A percentile compares a stretch with the other conserved stretches of the same genome.
Conservation (phyloP, 2,329 filamentous ascomycete species). For the Cladosporium cucumerinum region DNA sequence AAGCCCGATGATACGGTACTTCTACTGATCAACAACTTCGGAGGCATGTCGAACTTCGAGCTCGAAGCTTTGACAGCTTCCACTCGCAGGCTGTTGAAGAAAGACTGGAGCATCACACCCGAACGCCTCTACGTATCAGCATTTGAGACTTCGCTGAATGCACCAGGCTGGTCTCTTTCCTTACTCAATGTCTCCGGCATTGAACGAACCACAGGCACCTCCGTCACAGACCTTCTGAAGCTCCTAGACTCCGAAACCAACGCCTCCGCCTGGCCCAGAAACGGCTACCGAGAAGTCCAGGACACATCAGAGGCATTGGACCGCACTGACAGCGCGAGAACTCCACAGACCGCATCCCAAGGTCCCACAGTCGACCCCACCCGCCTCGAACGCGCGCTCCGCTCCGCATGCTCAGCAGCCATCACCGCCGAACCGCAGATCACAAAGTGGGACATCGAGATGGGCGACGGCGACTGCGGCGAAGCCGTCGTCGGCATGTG, state of each 20-base stretch:
- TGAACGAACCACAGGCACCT: constrained; percentile 40
- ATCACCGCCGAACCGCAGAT: constrained; percentile 60
- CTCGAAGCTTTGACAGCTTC: constrained; percentile 47
- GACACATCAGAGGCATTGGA: constrained; percentile 7
- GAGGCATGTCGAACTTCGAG: constrained; percentile 48
- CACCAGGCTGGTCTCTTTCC: constrained; percentile 55
- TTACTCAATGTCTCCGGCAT: constrained; percentile 51
- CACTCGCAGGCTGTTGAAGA: constrained; percentile 39
- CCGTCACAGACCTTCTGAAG: constrained; percentile 42
- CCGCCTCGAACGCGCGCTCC: constrained; percentile 39
- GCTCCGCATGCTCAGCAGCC: constrained; percentile 45
- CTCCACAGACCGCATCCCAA: constrained; percentile 38
- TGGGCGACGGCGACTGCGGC: constrained; percentile 66
- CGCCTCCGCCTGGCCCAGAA: constrained; percentile 52
- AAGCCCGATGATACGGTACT: constrained; percentile 44
- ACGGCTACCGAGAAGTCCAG: constrained; percentile 37
- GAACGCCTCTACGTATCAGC: constrained; percentile 46
- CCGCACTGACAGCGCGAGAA: constrained; percentile 20
- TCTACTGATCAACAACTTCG: constrained; percentile 50
- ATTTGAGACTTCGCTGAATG: constrained; percentile 55
- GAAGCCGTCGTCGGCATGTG: constrained; percentile 48
- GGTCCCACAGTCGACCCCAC: constrained; percentile 30
- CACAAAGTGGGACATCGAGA: constrained; percentile 60
- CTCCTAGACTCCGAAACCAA: constrained; percentile 51
- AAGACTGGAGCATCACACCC: constrained; percentile 49